Base-by-base conservation (phyloP, 2,329 filamentous ascomycete species). In the Eutypa lata region DNA sequence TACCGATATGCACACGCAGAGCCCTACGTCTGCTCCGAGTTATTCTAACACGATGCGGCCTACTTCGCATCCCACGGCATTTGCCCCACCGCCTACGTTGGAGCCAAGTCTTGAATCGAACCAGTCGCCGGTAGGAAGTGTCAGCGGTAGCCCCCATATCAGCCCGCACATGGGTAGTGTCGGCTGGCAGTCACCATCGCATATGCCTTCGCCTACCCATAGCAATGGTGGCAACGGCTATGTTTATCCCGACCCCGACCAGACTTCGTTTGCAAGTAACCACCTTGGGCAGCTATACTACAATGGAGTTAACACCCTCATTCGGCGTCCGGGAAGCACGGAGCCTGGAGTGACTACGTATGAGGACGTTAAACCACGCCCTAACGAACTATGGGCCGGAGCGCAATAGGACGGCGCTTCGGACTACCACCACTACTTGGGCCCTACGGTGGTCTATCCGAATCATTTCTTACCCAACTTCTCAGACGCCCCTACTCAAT, bases 141-240 rank as follows among this genome's bases (percentile, higher is more conserved):
- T 83, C n/a, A 84, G 78, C 52, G 89, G 89, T 50, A 96, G 91
- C 70, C 92, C 93, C 48, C 92, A 97, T 70, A 31, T 31, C 26
- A 31, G 26, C 26, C 26, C 26, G 26, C 26, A 31, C 26, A 90
- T 96, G 84, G 73, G 76, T 56, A 85, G 81, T 55, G 81, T 90
- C 57, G 89, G 90, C 51, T 97, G 93, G 92, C 89, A 91, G 60
- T 95, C 91, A 4, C 91, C 91, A 3, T 84, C 86, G 2, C 89
- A 92, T 60, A 83, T 84, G 58, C 81, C 82, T 31, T 84, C 91
- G 59, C 84, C 88, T 10, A 87, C 88, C 8, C 88, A 91, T 56
- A 78, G 74, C 63, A 75, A 72, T 31, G 73, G 76, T 44, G 82
- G 80, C 44, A 84, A 82, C 48, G 78, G 78, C 57, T 92, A 91